Conservation (phyloP, 1,139 yeast genomes). For the Kurtzmaniella quercitrusa region DNA sequence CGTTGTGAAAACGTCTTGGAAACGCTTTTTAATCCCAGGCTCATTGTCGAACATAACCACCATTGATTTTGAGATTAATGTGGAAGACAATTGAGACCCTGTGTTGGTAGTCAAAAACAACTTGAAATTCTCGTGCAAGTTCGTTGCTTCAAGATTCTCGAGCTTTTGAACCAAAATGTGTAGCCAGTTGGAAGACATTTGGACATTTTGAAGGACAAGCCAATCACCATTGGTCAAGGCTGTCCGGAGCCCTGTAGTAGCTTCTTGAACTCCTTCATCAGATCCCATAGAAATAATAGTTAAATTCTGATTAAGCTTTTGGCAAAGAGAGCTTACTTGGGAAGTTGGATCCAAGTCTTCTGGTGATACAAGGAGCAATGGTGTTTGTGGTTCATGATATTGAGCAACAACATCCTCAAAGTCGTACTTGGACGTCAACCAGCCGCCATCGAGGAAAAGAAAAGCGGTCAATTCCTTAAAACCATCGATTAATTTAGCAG, state of each 20-base stretch:
- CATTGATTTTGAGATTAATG: constrained; percentile 49
- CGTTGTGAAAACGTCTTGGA: constrained; percentile 39
- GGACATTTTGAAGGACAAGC: constrained; percentile 77
- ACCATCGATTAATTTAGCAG: constrained; percentile 16
- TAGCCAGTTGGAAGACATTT: constrained; percentile 66
- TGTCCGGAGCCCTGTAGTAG: constrained; percentile 48
- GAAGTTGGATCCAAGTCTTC: constrained; percentile 67
- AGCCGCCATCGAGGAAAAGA: constrained; percentile 22
- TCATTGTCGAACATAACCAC: constrained; percentile 58
- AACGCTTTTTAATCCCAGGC: constrained; percentile 53
- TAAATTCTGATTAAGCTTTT: constrained; percentile 19
- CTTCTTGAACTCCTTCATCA: constrained; percentile 56
- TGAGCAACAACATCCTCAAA: constrained; percentile 19
- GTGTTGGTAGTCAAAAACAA: constrained; percentile 59
- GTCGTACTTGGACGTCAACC: constrained; percentile 24
- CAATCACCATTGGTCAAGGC: constrained; percentile 52
- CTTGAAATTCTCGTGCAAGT: constrained; percentile 31
- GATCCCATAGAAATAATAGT: constrained; percentile 72
- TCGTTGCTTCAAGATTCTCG: constrained; percentile 16
- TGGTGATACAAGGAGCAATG: constrained; percentile 54
- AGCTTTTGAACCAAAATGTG: constrained; percentile 47
- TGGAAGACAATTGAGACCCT: constrained; percentile 28
- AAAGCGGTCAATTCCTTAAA: constrained; percentile 15
- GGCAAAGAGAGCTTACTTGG: constrained; percentile 46
- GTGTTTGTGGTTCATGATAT: constrained; percentile 15